phyloP scores from a whole-genome alignment of 2,329 filamentous ascomycete genomes.

The Claviceps paspali region DNA sequence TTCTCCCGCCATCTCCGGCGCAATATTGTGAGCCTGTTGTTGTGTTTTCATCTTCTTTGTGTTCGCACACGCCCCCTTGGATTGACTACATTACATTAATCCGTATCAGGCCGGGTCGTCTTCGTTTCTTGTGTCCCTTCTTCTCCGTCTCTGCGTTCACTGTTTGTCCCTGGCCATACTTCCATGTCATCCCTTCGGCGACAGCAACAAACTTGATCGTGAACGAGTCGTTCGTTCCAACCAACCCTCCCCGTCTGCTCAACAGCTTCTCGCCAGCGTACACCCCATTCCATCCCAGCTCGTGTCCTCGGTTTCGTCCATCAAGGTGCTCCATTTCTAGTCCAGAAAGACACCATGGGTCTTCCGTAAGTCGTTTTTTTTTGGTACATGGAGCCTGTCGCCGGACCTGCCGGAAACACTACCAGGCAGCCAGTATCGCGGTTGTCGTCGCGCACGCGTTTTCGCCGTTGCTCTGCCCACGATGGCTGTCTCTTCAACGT shows the following conservation, averaged over 20 bases:
- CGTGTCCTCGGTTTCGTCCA: background rate
- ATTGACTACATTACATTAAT: background rate
- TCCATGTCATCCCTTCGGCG: background rate
- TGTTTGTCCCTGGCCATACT: background rate
- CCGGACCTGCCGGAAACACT: background rate
- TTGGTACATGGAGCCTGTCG: background rate
- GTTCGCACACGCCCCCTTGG: background rate
- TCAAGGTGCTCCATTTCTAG: background rate
- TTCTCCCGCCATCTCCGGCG: background rate
- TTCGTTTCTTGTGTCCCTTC: background rate
- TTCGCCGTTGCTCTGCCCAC: background rate
- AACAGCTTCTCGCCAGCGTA: no score
- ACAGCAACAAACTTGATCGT: background rate
- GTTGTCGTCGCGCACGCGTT: background rate
- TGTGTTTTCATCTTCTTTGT: background rate
- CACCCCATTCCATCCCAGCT: background rate
- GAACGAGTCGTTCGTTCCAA: background rate
- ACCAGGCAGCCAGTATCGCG: background rate
- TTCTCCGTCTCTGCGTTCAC: background rate
- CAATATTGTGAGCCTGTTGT: background rate
- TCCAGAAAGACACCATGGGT: constrained; percentile 21
- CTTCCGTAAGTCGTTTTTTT: constrained; percentile 28
- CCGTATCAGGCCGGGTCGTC: background rate
- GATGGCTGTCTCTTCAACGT: background rate
- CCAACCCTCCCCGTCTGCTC: no score